Conservation (phyloP, 441 rosid genomes). For the Erodium moschatum region DNA sequence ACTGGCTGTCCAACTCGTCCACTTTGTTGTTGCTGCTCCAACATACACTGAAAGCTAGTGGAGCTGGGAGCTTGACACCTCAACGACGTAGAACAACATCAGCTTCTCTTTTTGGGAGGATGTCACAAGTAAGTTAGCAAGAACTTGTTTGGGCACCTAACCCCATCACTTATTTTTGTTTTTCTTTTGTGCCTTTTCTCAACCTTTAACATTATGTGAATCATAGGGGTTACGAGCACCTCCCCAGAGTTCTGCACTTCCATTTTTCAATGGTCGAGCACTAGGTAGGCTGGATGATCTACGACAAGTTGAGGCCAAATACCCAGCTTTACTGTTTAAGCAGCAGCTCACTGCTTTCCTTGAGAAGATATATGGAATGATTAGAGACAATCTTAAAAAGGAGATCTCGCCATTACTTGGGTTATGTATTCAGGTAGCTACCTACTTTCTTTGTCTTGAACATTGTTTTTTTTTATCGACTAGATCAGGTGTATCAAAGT, state of each 20-base stretch:
- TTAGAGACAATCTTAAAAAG: constrained; percentile 91
- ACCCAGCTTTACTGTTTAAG: constrained; percentile 97
- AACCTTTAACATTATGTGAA: constrained; percentile 17
- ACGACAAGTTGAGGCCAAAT: constrained; percentile 97
- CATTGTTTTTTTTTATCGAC: neutral
- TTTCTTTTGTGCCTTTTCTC: constrained; percentile 13
- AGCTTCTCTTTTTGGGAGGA: constrained; percentile 93
- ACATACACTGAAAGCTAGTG: constrained; percentile 96
- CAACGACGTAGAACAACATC: constrained; percentile 90
- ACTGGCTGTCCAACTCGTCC: constrained; percentile 96
- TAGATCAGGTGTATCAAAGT: too few relatives aligned
- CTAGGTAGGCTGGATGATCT: constrained; percentile 76
- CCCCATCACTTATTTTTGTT: neutral
- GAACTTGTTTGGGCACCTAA: constrained; percentile 3
- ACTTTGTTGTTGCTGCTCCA: constrained; percentile 84
- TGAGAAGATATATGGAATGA: constrained; percentile 99
- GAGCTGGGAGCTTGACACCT: constrained; percentile 96
- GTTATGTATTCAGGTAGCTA: constrained; percentile 83
- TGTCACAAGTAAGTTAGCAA: constrained; percentile 71
- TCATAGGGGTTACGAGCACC: constrained; percentile 74
- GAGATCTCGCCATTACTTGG: constrained; percentile 98
- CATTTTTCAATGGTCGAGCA: constrained; percentile 72
- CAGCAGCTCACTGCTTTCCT: constrained; percentile 99
- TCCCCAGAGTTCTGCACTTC: constrained; percentile 90
- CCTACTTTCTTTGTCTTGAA: constrained; percentile 17